phyloP scores from a whole-genome alignment of 805 yeast genomes.

The Sugiyamaella mastotermitis region DNA sequence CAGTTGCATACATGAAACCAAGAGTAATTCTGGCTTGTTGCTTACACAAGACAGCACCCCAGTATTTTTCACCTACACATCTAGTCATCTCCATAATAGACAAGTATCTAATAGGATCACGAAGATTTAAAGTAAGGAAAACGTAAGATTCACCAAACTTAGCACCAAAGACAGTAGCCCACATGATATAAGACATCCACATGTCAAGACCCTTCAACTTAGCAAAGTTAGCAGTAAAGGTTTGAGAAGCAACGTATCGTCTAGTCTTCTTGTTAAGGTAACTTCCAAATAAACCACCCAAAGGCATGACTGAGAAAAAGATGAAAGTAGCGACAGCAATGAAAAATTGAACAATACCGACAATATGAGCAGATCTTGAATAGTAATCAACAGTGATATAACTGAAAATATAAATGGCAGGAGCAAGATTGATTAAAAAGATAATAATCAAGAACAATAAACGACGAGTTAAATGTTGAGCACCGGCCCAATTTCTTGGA shows the following conservation, averaged over 20 bases:
- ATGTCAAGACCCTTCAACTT: slow-evolving; percentile 79
- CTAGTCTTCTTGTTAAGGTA: slow-evolving; percentile 61
- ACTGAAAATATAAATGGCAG: slow-evolving; percentile 73
- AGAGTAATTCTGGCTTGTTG: slow-evolving; percentile 85
- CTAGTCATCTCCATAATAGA: slow-evolving; percentile 74
- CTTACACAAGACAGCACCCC: slow-evolving; percentile 63
- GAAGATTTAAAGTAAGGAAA: slow-evolving; percentile 80
- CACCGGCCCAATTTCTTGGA: slow-evolving; percentile 99
- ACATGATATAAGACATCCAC: slow-evolving; percentile 92
- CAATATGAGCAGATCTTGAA: slow-evolving; percentile 25
- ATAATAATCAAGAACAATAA: slow-evolving; percentile 65
- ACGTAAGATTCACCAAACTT: slow-evolving; percentile 86
- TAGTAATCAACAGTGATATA: slow-evolving; percentile 33
- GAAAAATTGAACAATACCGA: slow-evolving; percentile 70
- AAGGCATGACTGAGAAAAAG: slow-evolving; percentile 91
- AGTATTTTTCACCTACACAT: slow-evolving; percentile 95
- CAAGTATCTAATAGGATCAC: slow-evolving; percentile 92
- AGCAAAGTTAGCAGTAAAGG: slow-evolving; percentile 89
- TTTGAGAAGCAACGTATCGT: slow-evolving; percentile 74
- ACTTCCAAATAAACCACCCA: slow-evolving; percentile 92
- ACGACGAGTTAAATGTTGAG: slow-evolving; percentile 91
- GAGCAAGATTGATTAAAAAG: slow-evolving; percentile 70
- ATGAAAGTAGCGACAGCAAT: slow-evolving; percentile 77
- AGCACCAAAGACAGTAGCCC: slow-evolving; percentile 86
- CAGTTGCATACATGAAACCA: slow-evolving; percentile 90